Evolutionary conservation across 352 stramenopile species (phyloP).

Genomic region (Phytophthora uliginosa): DNA sequence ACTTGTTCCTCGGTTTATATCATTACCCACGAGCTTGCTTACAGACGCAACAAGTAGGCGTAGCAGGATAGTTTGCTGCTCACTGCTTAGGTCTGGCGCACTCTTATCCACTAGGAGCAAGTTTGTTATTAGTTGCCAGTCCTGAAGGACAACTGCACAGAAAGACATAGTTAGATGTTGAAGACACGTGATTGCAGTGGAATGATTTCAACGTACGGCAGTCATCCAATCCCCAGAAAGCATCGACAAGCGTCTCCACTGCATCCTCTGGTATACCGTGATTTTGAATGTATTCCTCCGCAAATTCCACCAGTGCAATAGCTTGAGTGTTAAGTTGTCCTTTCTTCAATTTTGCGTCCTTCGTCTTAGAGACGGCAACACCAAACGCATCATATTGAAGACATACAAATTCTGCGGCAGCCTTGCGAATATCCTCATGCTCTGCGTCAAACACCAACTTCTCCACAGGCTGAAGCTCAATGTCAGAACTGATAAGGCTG

Average conservation of each 20-base stretch:
- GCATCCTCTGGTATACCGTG: slow-evolving; percentile 63
- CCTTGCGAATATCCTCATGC: slow-evolving; percentile 80
- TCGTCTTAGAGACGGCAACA: slow-evolving; percentile 72
- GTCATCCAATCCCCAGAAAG: slow-evolving; percentile 88
- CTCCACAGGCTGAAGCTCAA: slow-evolving; percentile 83
- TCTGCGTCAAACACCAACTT: slow-evolving; percentile 84
- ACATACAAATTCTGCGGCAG: slow-evolving; percentile 88
- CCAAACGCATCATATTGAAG: slow-evolving; percentile 92
- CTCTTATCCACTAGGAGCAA: slow-evolving; percentile 86
- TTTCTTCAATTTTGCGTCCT: slow-evolving; percentile 71
- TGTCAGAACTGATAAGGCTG: slow-evolving; percentile 82
- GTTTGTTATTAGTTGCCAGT: slow-evolving; percentile 84
- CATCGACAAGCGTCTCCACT: slow-evolving; percentile 84
- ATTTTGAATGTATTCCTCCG: slow-evolving; percentile 87
- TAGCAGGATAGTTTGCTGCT: slow-evolving; percentile 87
- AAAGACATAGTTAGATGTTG: slow-evolving; percentile 16
- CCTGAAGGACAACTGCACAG: slow-evolving; percentile 80
- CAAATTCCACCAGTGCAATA: slow-evolving; percentile 92
- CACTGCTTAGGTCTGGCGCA: slow-evolving; percentile 76
- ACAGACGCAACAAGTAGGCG: slow-evolving; percentile 75
- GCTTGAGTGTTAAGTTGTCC: slow-evolving; percentile 89
- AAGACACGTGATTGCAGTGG: slow-evolving; percentile 5
- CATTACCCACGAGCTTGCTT: slow-evolving; percentile 60
- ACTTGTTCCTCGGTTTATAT: slow-evolving; percentile 34
- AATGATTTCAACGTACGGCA: slow-evolving; percentile 68